Evolutionary conservation across 805 yeast genomes (phyloP).

Genomic region (Candida arabinofermentans): DNA sequence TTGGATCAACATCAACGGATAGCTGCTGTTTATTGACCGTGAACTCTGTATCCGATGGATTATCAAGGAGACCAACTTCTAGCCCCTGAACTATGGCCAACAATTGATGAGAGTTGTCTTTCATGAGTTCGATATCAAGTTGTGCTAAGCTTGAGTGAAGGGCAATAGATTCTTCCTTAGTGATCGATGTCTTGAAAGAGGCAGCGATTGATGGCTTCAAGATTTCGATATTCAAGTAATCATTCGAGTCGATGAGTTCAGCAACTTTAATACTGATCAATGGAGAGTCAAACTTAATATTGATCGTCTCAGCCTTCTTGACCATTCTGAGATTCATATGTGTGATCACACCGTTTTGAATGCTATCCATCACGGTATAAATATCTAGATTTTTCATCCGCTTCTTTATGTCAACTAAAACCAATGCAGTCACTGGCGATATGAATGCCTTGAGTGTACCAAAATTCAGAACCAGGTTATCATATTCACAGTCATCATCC

Average conservation of each 20-base stretch:
- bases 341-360: conserved; percentile 58
- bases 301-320: conserved; percentile 32
- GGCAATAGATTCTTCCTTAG: conserved; percentile 2
- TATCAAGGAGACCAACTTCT: conserved; percentile 1
- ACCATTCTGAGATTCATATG: conserved; percentile 27
- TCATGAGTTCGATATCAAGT: conserved; percentile 10
- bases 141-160: conserved; percentile 8
- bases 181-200: conserved; percentile 18
- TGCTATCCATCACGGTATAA: conserved; percentile 52
- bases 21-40: conserved; percentile 15
- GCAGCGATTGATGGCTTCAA: conserved; percentile 35
- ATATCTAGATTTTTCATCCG: conserved; percentile 38
- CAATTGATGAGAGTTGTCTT: conserved; percentile 9
- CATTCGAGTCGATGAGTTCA: conserved; percentile 12
- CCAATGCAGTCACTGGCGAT: conserved; percentile 35
- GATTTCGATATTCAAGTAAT: conserved; percentile 29
- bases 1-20: conserved; percentile 18
- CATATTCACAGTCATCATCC: conserved; percentile 45
- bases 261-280: conserved; percentile 28
- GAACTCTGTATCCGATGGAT: neutral
- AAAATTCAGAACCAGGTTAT: conserved; percentile 51
- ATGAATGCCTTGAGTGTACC: conserved; percentile 45
- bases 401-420: conserved; percentile 30
- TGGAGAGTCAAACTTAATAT: conserved; percentile 47
- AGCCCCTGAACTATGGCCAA: conserved; percentile 7